These are phyloP conservation scores for Fusarium sp. DNA, from an alignment of 2,329 filamentous ascomycete genomes.

Conservation along the genomic window DNA sequence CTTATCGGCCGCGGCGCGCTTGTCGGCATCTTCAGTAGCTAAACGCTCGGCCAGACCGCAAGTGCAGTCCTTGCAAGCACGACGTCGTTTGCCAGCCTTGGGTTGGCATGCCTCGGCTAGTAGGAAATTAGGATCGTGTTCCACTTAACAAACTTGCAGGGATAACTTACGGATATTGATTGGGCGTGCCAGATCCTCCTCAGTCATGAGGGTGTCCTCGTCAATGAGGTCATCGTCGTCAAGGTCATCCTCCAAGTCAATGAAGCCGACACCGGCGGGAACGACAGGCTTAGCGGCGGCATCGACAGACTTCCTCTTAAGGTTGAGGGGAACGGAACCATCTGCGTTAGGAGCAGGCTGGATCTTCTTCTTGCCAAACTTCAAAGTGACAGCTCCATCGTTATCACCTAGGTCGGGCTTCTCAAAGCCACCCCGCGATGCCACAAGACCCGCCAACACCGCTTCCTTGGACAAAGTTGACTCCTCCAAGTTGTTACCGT, in stretches of 20 bases:
- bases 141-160: not conserved
- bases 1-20: constrained; percentile 74
- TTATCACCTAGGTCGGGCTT: constrained; percentile 77
- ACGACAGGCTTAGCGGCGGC: constrained; percentile 59
- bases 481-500: constrained; percentile 71
- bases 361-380: constrained; percentile 58
- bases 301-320: constrained; percentile 61
- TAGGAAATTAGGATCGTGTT: constrained; percentile 24
- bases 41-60: constrained; percentile 91
- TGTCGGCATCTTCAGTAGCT: constrained; percentile 85
- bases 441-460: constrained; percentile 84
- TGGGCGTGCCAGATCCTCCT: constrained; percentile 84
- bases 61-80: constrained; percentile 98
- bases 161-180: constrained; percentile 82
- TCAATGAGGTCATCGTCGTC: constrained; percentile 90
- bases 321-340: constrained; percentile 52
- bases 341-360: constrained; percentile 37
- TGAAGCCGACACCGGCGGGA: constrained; percentile 76
- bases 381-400: constrained; percentile 70
- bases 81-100: constrained; percentile 87
- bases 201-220: constrained; percentile 88
- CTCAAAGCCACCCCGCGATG: constrained; percentile 75
- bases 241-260: constrained; percentile 76
- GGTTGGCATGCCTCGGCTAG: constrained; percentile 87
- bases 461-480: constrained; percentile 74